Base-by-base conservation (phyloP, 306 rosid genomes). In the Betula pendula region DNA sequence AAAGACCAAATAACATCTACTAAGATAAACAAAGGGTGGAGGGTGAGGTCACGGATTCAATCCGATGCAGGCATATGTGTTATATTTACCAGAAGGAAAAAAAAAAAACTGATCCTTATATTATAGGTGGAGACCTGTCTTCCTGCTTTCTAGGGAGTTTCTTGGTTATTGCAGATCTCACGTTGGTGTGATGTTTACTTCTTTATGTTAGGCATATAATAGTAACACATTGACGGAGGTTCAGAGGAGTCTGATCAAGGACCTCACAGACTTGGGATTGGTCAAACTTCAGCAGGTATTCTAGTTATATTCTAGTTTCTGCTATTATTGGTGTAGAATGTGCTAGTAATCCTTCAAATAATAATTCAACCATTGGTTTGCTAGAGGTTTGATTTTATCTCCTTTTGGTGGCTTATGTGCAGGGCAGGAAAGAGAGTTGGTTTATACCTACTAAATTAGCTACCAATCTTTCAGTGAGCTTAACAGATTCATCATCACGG, bases 381-480 rank as follows among this genome's bases (percentile, higher is more conserved):
- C 42, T 16, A 19, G 8, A 72, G 56, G 42, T 80, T 68, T 58
- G 50, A 11, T 25, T 38, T 20, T 78, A 27, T 20, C 58, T 12
- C 24, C 35, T 72, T 62, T 71, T 76, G 75, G 29, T 84, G 70
- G 53, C 19, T 63, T 78, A 74, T 84, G 55, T 75, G 53, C 81
- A 95, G 97, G 99, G 99, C 42, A 87, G 94, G 84, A 95, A 92
- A 72, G 99, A 93, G 45, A 88, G 97, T 77, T 95, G 99, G 97
- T 92, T 95, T 81, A 84, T 95, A 79, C 99, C 99, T 71, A 90
- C 99, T 8, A 92, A 89, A 87, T 86, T 95, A 88, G 97, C 96
- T 42, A 89, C 97, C 77, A 92, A 95, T 85, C 99, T 95, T 76
- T 95, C 97, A 74, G 84, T 90, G 84, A 92, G 97, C 93, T 77